Base-by-base conservation (phyloP, 2,329 filamentous ascomycete species). In the Volutella citrinella region DNA sequence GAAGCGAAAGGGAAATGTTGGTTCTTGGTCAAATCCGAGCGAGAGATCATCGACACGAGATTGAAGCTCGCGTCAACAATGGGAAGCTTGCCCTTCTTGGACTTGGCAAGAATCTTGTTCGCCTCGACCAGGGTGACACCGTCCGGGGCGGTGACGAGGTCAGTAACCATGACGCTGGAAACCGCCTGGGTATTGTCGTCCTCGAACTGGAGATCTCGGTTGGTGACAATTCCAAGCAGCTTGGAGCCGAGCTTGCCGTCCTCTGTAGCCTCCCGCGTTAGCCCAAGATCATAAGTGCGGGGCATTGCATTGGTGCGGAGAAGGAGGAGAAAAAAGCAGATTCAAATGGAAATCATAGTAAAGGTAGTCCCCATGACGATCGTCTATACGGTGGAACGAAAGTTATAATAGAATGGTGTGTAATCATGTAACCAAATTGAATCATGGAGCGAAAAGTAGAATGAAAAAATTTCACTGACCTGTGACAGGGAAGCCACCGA, bases 351-450 rank as follows among this genome's bases (percentile, higher is more conserved):
- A 15, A 42, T 68, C 61, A 59, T 60, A 55, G 49, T 56, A 59
- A 47, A 45, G 36, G 40, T 46, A 68, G 37, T 95, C 89, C 87
- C 78, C 89, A 95, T 72, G 76, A 87, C 86, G 78, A 42, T 46
- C 42, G 82, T 86, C 84, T 79, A 83, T 94, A 77, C 87, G 88
- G 93, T 91, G 91, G 93, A 98, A 98, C 93, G 93, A 98, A 98
- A 98, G 93, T 97, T 97, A 96, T 85, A 79, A 70, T 68, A 72
- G 77, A 74, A 72, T 68, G 75, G 72, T 79, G 74, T 78, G 75
- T 87, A 93, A 95, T 95, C 87, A 89, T 66, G 60, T 52, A 68
- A 69, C 60, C 56, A 51, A 8, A 22, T 8, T 22, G 40, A 22
- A 18, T 32, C 26, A 22, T 31, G 17, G 27, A 34, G 17, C 26